Evolutionary conservation across 2,329 filamentous ascomycete genomes (phyloP).

Genomic region (Colletotrichum orbiculare): DNA sequence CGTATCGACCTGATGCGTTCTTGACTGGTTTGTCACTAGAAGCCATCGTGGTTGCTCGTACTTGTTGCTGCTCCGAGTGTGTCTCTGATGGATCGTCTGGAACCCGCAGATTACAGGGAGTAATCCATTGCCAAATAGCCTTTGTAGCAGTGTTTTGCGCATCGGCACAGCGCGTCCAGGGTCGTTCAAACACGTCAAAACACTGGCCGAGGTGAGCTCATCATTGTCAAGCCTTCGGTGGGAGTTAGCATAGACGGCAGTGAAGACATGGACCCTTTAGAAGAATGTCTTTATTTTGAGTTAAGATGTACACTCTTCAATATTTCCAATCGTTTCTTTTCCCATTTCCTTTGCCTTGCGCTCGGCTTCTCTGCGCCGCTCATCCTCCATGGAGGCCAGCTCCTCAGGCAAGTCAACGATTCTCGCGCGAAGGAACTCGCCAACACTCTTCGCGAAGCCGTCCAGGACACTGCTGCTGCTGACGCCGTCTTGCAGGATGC

Average conservation of each 20-base stretch:
- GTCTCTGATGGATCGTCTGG: background rate
- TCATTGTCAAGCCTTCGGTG: background rate
- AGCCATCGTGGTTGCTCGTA: slow-evolving; percentile 16
- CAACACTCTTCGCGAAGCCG: slow-evolving; percentile 62
- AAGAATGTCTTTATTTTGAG: background rate
- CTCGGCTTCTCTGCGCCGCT: slow-evolving; percentile 26
- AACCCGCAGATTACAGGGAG: too few species aligned
- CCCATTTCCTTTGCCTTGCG: background rate
- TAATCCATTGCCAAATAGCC: too few species aligned
- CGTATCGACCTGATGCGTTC: slow-evolving; percentile 51
- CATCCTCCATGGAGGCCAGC: slow-evolving; percentile 40
- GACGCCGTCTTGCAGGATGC: slow-evolving; percentile 55
- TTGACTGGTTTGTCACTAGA: slow-evolving; percentile 46
- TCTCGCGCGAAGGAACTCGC: slow-evolving; percentile 56
- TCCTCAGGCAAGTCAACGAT: slow-evolving; percentile 43
- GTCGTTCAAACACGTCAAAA: too few species aligned
- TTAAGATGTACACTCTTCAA: too few species aligned
- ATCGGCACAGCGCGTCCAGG: too few species aligned
- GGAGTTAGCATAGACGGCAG: background rate
- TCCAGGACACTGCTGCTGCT: slow-evolving; percentile 60
- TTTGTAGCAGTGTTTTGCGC: too few species aligned
- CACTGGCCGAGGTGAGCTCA: too few species aligned
- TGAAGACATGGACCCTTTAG: slow-evolving; percentile 12
- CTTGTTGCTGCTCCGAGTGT: background rate
- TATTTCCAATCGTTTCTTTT: background rate